Base-by-base conservation (phyloP, 352 stramenopile genomes). In the Plasmopara muralis region DNA sequence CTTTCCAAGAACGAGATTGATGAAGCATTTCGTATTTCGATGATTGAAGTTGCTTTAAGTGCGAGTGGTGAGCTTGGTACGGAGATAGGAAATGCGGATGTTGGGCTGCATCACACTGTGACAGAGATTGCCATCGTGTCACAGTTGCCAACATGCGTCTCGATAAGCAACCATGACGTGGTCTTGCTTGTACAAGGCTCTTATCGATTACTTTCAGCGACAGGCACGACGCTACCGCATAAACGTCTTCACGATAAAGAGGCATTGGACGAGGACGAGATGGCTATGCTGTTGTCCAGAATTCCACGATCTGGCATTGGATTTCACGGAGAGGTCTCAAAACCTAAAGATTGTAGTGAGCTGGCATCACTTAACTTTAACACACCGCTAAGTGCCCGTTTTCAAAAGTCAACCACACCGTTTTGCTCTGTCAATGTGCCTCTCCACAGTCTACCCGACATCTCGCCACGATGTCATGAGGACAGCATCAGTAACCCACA, bases 381-480 rank as follows among this genome's bases (percentile, higher is more conserved):
- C 15, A 77, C 55, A 37, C 68, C 77, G 30, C 61, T 93, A 16
- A 70, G 77, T 18, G 62, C 83, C 43, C 74, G 83, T 0, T 93
- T 93, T 51, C 76, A 84, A n/a, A 87, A 87, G 55, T 89, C 83
- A 0, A 87, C 71, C 53, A 87, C 71, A 9, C 72, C 82, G 12
- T 92, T 79, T 57, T 87, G 78, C 50, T 86, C 79, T 6, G 55
- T 92, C 4, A 77, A 89, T 12, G 60, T 74, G 47, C 67, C 80
- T 6, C 52, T 87, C 31, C 62, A 76, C 29, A 71, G 61, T n/a
- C 67, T 58, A 14, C 53, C 63, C 4, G 60, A 66, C 29, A 62
- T 71, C n/a, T 62, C 59, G 6, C 63, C 57, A 18, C 54, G 55
- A 16, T 62, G 52, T 51, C 51, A 50, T 38, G 76, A 53, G 59